Percentiles rank a stretch among this genome's conserved stretches.
Evolutionary conservation across 2,329 filamentous ascomycete genomes (phyloP).

Genomic region (Eurotiales sp.): DNA sequence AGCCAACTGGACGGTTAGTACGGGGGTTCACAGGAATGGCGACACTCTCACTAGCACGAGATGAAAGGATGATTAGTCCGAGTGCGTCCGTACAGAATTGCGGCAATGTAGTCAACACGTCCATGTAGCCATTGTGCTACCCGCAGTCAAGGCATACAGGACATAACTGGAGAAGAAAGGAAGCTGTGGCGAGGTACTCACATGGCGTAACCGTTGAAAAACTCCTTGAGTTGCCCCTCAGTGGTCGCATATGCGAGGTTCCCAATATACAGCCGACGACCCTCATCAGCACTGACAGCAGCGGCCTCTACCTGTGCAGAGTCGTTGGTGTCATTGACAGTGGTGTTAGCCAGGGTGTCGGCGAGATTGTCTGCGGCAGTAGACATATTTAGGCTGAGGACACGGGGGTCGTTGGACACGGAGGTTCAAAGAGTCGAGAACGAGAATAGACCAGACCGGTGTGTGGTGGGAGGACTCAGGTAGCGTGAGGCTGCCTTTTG

Average conservation of each 20-base stretch:
- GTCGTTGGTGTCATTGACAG: conserved; percentile 57
- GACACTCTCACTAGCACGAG: conserved; percentile 77
- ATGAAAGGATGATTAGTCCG: not conserved
- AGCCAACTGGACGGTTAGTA: conserved; percentile 96
- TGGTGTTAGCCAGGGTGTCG: conserved; percentile 64
- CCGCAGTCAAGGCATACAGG: too few species aligned
- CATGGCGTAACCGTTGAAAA: conserved; percentile 99
- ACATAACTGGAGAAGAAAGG: not conserved
- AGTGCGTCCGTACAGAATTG: too few species aligned
- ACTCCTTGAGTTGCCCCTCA: conserved; percentile 99
- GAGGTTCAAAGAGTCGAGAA: not conserved
- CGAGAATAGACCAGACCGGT: conserved; percentile 26
- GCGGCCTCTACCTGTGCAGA: conserved; percentile 80
- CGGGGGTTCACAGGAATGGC: conserved; percentile 99
- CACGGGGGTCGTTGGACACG: conserved; percentile 27
- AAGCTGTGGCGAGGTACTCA: conserved; percentile 56
- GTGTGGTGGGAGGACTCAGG: conserved; percentile 61
- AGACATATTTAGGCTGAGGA: conserved; percentile 70
- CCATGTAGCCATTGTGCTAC: too few species aligned
- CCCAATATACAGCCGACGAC: conserved; percentile 98
- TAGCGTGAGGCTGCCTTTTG: conserved; percentile 47
- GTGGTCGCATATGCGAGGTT: conserved; percentile 99
- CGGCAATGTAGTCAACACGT: too few species aligned
- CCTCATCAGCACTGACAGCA: conserved; percentile 95
- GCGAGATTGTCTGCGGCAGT: conserved; percentile 67